Evolutionary conservation across 2,329 filamentous ascomycete species (phyloP).

Genomic region (Geosmithia flava): DNA sequence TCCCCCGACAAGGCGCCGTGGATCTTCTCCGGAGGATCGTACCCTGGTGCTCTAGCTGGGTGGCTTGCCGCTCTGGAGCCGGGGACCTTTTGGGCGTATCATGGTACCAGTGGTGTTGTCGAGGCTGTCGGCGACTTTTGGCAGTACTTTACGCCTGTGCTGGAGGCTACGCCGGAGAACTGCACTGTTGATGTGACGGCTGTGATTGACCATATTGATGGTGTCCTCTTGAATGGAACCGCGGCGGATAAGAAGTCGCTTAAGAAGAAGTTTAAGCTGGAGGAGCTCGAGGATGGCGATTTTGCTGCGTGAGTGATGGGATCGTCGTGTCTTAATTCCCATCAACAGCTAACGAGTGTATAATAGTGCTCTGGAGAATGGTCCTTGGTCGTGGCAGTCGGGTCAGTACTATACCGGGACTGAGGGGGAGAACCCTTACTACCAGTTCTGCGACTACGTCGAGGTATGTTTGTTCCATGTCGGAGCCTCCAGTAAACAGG

Average conservation of each 20-base stretch:
- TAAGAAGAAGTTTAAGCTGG: slow-evolving; percentile 27
- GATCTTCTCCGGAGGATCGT: slow-evolving; percentile 68
- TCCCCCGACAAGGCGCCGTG: slow-evolving; percentile 54
- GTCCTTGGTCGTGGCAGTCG: slow-evolving; percentile 20
- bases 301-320: slow-evolving; percentile 22
- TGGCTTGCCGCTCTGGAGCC: slow-evolving; percentile 63
- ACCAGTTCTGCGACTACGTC: slow-evolving; percentile 20
- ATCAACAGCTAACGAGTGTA: not conserved
- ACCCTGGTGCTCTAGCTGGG: slow-evolving; percentile 64
- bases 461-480: slow-evolving; percentile 9
- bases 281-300: slow-evolving; percentile 29
- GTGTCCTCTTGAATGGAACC: slow-evolving; percentile 26
- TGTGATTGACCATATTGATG: slow-evolving; percentile 32
- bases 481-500: too few relatives aligned
- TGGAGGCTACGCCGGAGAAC: slow-evolving; percentile 32
- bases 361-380: slow-evolving; percentile 11
- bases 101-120: slow-evolving; percentile 66
- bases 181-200: slow-evolving; percentile 52
- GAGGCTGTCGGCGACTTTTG: slow-evolving; percentile 65
- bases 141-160: slow-evolving; percentile 33
- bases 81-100: slow-evolving; percentile 61
- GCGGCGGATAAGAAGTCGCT: slow-evolving; percentile 24
- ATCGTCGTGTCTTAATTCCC: not conserved
- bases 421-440: slow-evolving; percentile 18
- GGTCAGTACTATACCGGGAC: slow-evolving; percentile 14